Base-by-base conservation (phyloP, 1,139 yeast species). In the Candida glucosophila region DNA sequence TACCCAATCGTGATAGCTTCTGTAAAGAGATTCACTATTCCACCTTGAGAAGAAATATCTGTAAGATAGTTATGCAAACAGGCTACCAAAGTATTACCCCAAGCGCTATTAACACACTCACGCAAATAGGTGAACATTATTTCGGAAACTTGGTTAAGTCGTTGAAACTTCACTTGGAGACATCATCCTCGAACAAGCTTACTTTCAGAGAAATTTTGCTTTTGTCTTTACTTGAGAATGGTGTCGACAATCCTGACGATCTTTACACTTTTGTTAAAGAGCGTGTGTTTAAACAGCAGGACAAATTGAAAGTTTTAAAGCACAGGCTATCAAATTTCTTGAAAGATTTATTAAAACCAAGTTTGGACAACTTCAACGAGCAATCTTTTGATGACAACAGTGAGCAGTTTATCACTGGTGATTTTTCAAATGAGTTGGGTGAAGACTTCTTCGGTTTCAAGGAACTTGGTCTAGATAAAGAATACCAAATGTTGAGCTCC, bases 361-460 rank as follows among this genome's bases (percentile, higher is more conserved):
- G 90, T 2, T 64, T 83, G 29, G 90, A 81, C 35, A 64, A 77
- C 36, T 56, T 73, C 30, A 78, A 71, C 29, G 97, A 88, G 44
- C 67, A 72, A 30, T 80, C 78, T 39, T 90, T 90, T 50, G 76
- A 64, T 22, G 98, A 90, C 44, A 83, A 86, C 42, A 81, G 94
- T 47, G 97, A 90, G 36, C 95, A 88, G 48, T 90, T 88, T 44
- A 59, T 88, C 40, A 82, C 92, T 12, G 99, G 99, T 31, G 96
- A 86, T 43, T 92, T 90, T 47, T 79, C 95, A 1, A 80, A 74
- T 42, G 95, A 86, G 36, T 60, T 90, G 26, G 98, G 98, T 9
- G 93, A 81, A 39, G 99, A 92, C 54, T 90, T 88, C 65, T 92
- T 92, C 58, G 99, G 99, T 0, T 92, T 92, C 59, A 80, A 73